Evolutionary conservation across 148 eudicot genomes (phyloP).

Genomic region (Chenopodium album): DNA sequence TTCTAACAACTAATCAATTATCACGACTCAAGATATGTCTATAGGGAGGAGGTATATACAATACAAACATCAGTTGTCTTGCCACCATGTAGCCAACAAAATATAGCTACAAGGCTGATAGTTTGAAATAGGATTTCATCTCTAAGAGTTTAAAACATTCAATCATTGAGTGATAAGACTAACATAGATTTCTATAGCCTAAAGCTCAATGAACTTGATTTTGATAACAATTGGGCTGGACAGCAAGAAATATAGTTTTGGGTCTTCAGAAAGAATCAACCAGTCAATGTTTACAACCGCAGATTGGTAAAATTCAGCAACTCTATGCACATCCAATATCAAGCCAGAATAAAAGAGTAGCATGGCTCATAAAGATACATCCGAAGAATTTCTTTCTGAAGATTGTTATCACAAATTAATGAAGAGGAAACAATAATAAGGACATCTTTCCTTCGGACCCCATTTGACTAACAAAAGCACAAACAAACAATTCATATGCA

Average conservation of each 20-base stretch:
- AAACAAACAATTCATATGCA: neutral
- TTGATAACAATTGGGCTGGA: neutral
- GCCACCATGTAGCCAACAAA: neutral
- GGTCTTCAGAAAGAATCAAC: neutral
- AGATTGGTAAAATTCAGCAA: neutral
- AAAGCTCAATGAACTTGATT: neutral
- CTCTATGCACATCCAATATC: neutral
- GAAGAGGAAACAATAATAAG: neutral
- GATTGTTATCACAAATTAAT: neutral
- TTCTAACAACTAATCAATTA: neutral
- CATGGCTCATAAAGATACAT: neutral
- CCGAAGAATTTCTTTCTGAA: neutral
- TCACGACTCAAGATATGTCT: too few species aligned
- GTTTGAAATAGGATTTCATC: neutral
- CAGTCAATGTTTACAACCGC: neutral
- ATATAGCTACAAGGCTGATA: neutral
- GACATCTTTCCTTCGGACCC: neutral
- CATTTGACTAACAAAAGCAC: neutral
- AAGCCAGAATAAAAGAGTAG: neutral
- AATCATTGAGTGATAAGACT: neutral
- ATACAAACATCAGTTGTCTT: neutral
- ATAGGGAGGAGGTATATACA: neutral
- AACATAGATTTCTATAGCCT: neutral
- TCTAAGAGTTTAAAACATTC: neutral
- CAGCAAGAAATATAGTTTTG: neutral